Percentiles rank a stretch among this genome's conserved stretches.
Conservation (phyloP, 1,284 basidiomycete genomes). For the Ceratobasidium sp. region DNA sequence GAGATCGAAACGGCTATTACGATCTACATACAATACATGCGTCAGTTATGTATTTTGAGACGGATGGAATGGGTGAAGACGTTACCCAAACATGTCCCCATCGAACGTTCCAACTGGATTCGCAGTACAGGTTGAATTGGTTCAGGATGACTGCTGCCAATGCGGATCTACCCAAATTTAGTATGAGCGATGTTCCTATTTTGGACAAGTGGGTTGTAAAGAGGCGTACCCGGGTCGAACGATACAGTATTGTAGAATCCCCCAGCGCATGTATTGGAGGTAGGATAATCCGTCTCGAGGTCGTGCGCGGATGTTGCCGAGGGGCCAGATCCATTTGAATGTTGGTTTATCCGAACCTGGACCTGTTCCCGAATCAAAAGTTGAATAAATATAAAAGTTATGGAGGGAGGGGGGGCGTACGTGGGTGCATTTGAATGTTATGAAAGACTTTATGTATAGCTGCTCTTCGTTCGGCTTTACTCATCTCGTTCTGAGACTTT, state of each 20-base stretch:
- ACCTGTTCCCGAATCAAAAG: background rate
- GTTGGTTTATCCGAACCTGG: slow-evolving; percentile 30
- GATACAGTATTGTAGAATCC: slow-evolving; percentile 84
- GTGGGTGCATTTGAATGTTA: slow-evolving; percentile 1
- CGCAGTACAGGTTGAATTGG: slow-evolving; percentile 77
- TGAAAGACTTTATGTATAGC: slow-evolving; percentile 58
- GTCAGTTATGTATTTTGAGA: background rate
- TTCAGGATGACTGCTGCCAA: slow-evolving; percentile 69
- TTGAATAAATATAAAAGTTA: too few species aligned
- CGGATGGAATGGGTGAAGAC: slow-evolving; percentile 49
- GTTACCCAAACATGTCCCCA: slow-evolving; percentile 79
- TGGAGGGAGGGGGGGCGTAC: slow-evolving; percentile 9
- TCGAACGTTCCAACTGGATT: slow-evolving; percentile 75
- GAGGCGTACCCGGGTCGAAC: slow-evolving; percentile 70
- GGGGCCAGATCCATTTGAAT: slow-evolving; percentile 76
- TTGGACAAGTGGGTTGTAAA: too few species aligned
- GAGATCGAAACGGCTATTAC: slow-evolving; percentile 75
- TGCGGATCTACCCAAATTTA: background rate
- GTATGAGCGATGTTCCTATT: too few species aligned
- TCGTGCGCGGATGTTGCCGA: slow-evolving; percentile 67
- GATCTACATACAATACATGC: slow-evolving; percentile 64
- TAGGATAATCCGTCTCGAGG: slow-evolving; percentile 77
- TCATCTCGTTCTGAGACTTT: slow-evolving; percentile 59
- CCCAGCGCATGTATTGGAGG: slow-evolving; percentile 84
- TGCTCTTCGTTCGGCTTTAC: slow-evolving; percentile 65